A percentile compares a stretch with the other conserved stretches of the same genome.
These are phyloP conservation scores for Xylaria sp. DNA, from an alignment of 2,329 filamentous ascomycete species.

Conservation along the genomic window DNA sequence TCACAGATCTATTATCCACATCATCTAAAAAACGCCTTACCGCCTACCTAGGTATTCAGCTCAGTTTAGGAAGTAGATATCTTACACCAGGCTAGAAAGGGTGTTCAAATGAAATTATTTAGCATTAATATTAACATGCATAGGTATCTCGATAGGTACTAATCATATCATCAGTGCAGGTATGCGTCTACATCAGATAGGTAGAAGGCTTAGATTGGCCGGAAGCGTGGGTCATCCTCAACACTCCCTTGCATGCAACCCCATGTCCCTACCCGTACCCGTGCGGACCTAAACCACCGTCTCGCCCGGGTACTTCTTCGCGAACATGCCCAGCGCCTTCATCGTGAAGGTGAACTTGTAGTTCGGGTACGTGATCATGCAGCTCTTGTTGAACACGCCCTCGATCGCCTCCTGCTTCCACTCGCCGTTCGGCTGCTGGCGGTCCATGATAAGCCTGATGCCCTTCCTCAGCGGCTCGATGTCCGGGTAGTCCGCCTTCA, in stretches of 20 bases:
- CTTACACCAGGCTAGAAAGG: neutral
- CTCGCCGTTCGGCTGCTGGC: slow-evolving; percentile 87
- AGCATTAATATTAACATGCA: neutral
- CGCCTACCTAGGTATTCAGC: no score
- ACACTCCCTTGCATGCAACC: no score
- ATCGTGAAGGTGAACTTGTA: slow-evolving; percentile 98
- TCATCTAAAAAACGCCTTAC: no score
- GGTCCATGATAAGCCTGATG: slow-evolving; percentile 77
- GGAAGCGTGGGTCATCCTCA: neutral
- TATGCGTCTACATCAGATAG: no score
- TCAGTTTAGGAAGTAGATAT: neutral
- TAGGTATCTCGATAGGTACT: no score
- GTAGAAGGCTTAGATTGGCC: no score
- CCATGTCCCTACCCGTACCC: no score
- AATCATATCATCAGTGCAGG: no score
- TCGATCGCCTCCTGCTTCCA: slow-evolving; percentile 97
- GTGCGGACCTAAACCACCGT: slow-evolving; percentile 48
- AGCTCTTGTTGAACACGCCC: slow-evolving; percentile 98
- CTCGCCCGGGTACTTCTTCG: slow-evolving; percentile 69
- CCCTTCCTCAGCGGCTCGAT: slow-evolving; percentile 72
- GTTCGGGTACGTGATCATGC: slow-evolving; percentile 99
- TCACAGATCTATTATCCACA: no score
- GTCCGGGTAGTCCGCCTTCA: slow-evolving; percentile 82
- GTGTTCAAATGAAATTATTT: neutral
- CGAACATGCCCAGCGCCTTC: slow-evolving; percentile 91